Evolutionary conservation across 2,329 filamentous ascomycete genomes (phyloP), one percentile per base, ranked within the genome.

Genomic region (Colletotrichum kahawae): DNA sequence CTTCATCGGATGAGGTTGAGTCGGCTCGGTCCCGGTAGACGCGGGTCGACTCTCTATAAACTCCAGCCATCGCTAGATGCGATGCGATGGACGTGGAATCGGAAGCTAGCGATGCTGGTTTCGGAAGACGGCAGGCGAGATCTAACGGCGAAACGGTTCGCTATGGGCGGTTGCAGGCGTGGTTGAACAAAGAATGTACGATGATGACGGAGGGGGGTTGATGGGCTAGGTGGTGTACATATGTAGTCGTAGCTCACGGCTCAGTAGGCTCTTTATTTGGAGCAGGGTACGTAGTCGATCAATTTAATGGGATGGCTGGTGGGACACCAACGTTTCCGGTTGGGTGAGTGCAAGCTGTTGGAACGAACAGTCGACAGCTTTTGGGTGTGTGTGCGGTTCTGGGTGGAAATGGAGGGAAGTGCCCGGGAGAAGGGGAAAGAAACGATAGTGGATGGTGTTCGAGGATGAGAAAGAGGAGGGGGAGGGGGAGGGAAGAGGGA

Each of bases 1-100:
- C 87, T 70, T 89, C 88, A 76, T 88, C 86, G 16, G 82, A 85
- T 33, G 82, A 80, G 13, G 16, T 14, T 59, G 80, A 81, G 68
- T 80, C 78, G 76, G 82, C 80, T 60, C 79, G 81, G 74, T 83
- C 81, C 62, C 80, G 81, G 76, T 83, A 83, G 74, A 77, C 77
- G 54, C 82, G 82, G 78, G 81, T 71, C 31, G 77, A 77, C 77
- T 84, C 82, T 71, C 81, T 81, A 77, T 82, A 83, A 76, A 83
- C 81, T 74, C 71, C 74, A 66, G 74, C 59, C 74, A 76, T 76
- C 70, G 74, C 70, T 74, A 31, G 14, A 48, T 73, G 73, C 73
- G 73, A 75, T 21, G 43, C 43, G 43, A 51, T 51, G 43, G n/a
- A 51, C 0, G 43, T 21, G 57, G 63, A 33, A n/a, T 57, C 57